phyloP scores from a whole-genome alignment of 306 rosid species.

The Calophaca sinica region DNA sequence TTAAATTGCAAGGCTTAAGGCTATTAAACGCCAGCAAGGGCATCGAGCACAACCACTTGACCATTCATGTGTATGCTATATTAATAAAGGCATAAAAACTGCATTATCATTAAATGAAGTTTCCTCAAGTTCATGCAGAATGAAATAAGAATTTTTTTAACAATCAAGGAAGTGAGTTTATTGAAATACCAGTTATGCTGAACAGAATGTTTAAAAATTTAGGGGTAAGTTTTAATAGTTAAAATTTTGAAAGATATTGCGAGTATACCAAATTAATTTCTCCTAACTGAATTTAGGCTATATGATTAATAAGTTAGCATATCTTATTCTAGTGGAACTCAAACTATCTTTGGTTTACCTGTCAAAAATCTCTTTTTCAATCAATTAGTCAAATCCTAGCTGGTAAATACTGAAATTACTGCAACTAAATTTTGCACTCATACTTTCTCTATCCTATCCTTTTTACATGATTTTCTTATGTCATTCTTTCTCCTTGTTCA shows the following conservation, averaged over 20 bases:
- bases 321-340: no score
- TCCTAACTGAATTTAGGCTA: no score
- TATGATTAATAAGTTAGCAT: no score
- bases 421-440: no score
- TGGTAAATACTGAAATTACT: no score
- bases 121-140: conserved; percentile 27
- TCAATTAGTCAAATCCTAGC: no score
- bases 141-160: conserved; percentile 3
- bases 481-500: no score
- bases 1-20: not conserved
- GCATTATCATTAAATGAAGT: not conserved
- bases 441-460: no score
- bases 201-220: conserved; percentile 12
- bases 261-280: conserved; percentile 1
- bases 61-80: not conserved
- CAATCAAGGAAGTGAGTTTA: not conserved
- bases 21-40: conserved; percentile 31
- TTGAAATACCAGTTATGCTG: conserved; percentile 12
- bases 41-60: not conserved
- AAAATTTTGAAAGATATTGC: conserved; percentile 4
- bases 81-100: conserved; percentile 23
- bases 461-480: no score
- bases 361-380: no score
- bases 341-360: no score
- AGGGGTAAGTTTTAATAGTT: not conserved